Base-by-base conservation (phyloP, 2,329 filamentous ascomycete genomes). In the Chrysoporthe puriensis region DNA sequence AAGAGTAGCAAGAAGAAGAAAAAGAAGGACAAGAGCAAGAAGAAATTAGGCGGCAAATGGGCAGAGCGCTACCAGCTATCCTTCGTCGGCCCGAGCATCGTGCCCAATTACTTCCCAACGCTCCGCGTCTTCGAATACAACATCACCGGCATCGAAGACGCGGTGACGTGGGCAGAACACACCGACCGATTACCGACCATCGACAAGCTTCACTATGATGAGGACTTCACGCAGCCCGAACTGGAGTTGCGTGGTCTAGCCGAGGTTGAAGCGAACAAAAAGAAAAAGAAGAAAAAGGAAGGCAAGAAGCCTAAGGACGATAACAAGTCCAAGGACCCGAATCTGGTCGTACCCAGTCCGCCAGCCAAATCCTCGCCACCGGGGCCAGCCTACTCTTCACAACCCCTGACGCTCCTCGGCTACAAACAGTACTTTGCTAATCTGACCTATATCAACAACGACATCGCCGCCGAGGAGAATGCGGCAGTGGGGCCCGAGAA, bases 381-480 rank as follows among this genome's bases (percentile, higher is more conserved):
- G 0, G 96, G 96, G 0, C 96, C 96, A 0, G 96, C 93, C 8
- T 98, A 99, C 79, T 93, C 90, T 26, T 89, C 91, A 8, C 96
- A 99, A 76, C 83, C 92, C 0, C 83, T 98, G 48, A 92, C 93
- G 0, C 83, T 94, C 70, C 84, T 91, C 3, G 89, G 92, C 5
- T 97, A 93, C 78, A 93, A 89, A 4, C 96, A 99, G 74, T 97
- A 96, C 78, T 97, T 89, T 78, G 94, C 95, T 69, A 99, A 99
- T 77, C 81, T 99, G n/a, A 98, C 95, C 0, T 81, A 88, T 68
- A 90, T 97, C 79, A 96, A 98, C 79, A 92, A 94, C 73, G 87
- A 91, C 69, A 84, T 89, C 1, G 34, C 18, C n/a, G 11, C 14
- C 4, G 43, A 74, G 3, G 67, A 50, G 66, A 48, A 73, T 21